phyloP scores from a whole-genome alignment of 768 basidiomycete genomes.

The Collybia nuda region DNA sequence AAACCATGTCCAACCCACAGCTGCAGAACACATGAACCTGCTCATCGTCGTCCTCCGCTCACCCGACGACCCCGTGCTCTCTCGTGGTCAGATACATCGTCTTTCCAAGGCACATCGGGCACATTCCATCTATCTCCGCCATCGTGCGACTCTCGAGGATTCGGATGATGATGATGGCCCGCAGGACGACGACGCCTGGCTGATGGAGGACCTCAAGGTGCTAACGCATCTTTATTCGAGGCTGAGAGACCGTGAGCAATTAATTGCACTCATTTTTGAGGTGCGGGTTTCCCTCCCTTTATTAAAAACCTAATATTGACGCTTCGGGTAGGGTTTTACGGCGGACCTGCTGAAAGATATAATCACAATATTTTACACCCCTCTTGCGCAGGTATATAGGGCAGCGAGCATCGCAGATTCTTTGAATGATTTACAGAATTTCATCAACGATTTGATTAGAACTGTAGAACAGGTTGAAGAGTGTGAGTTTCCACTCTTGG shows the following conservation, averaged over 20 bases:
- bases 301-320: background rate
- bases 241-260: conserved; percentile 84
- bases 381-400: conserved; percentile 94
- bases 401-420: conserved; percentile 98
- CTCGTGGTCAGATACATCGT: conserved; percentile 76
- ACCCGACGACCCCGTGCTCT: conserved; percentile 70
- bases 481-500: conserved; percentile 46
- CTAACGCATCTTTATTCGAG: conserved; percentile 77
- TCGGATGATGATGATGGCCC: conserved; percentile 96
- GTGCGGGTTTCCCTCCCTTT: conserved; percentile 30
- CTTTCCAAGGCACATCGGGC: conserved; percentile 78
- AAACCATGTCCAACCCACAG: conserved; percentile 30
- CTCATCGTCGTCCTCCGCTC: conserved; percentile 80
- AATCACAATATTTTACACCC: conserved; percentile 97
- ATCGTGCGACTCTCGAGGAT: conserved; percentile 61
- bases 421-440: conserved; percentile 85
- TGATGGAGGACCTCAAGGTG: conserved; percentile 88
- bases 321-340: conserved; percentile 77
- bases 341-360: conserved; percentile 96
- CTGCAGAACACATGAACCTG: conserved; percentile 68
- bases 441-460: conserved; percentile 91
- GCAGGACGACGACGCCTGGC: conserved; percentile 92
- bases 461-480: conserved; percentile 94
- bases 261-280: conserved; percentile 95
- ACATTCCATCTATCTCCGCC: conserved; percentile 69